phyloP scores from a whole-genome alignment of 1,284 basidiomycete genomes.

The Mrakiaceae sp. region DNA sequence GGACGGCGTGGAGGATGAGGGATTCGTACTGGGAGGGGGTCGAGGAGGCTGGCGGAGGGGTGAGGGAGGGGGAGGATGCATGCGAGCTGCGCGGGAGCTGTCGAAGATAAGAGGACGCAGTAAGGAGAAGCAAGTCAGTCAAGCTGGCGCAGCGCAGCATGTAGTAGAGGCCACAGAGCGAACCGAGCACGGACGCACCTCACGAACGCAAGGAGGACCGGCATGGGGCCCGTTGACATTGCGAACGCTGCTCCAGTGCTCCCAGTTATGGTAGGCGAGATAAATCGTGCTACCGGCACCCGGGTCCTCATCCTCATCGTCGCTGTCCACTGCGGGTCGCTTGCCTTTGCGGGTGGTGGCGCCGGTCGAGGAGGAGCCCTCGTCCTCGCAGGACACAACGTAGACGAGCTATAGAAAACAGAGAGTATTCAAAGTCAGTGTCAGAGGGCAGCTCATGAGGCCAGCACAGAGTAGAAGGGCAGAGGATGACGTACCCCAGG shows the following conservation, averaged over 20 bases:
- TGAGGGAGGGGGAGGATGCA: neutral
- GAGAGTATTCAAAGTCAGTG: neutral
- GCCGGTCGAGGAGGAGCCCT: neutral
- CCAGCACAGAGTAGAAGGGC: neutral
- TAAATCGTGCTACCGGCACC: constrained; percentile 15
- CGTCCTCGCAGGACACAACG: constrained; percentile 21
- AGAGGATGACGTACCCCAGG: constrained; percentile 43
- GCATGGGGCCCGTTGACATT: constrained; percentile 13
- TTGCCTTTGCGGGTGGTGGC: constrained; percentile 7
- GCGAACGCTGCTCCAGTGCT: constrained; percentile 17
- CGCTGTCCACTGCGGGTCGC: constrained; percentile 16
- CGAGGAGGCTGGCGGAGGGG: neutral
- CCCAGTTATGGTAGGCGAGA: constrained; percentile 25
- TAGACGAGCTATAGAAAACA: constrained; percentile 28
- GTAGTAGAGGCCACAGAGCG: constrained; percentile 16
- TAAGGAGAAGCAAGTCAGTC: neutral
- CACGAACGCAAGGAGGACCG: constrained; percentile 4
- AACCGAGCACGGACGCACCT: neutral
- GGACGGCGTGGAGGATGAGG: constrained; percentile 4
- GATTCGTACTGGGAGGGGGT: constrained; percentile 5
- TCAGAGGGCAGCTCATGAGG: neutral
- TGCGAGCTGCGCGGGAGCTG: constrained; percentile 4
- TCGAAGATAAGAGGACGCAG: neutral
- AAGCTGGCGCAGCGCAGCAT: neutral
- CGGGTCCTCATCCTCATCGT: neutral